These are phyloP conservation scores for Pleurotus cornucopiae DNA, from an alignment of 768 basidiomycete species.

Conservation along the genomic window DNA sequence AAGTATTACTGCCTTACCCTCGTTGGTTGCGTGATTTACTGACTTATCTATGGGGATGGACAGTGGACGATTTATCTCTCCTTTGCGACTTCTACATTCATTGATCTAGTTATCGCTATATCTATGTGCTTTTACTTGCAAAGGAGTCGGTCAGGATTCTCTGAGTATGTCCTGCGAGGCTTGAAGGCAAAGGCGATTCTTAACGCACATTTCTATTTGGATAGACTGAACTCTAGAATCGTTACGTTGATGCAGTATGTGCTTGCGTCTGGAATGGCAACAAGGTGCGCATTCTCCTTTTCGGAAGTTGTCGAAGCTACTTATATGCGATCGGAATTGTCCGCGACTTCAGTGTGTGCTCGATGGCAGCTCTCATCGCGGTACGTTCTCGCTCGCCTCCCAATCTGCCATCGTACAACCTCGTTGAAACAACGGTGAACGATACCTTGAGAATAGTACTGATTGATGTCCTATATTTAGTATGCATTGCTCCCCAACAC, in stretches of 20 bases:
- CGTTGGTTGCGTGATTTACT: background rate
- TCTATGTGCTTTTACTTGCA: slow-evolving; percentile 22
- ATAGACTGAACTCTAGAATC: slow-evolving; percentile 9
- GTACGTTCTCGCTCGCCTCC: background rate
- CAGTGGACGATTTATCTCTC: slow-evolving; percentile 23
- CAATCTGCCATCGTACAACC: background rate
- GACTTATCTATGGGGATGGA: background rate
- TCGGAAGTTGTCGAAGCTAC: too few relatives aligned
- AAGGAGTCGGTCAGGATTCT: slow-evolving; percentile 16
- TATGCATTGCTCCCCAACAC: slow-evolving; percentile 13
- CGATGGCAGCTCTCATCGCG: slow-evolving; percentile 9
- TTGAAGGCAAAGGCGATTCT: too few relatives aligned
- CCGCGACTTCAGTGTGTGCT: slow-evolving; percentile 10
- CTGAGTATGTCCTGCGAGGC: background rate
- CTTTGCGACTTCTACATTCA: slow-evolving; percentile 16
- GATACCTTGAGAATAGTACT: background rate
- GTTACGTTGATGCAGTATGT: slow-evolving; percentile 11
- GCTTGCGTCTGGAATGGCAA: slow-evolving; percentile 12
- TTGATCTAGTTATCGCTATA: slow-evolving; percentile 20
- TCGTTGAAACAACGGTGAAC: background rate
- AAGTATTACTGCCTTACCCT: background rate
- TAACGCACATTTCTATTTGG: too few relatives aligned
- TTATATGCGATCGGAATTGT: background rate
- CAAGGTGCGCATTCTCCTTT: slow-evolving; percentile 5
- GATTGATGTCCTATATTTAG: slow-evolving; percentile 2